Percentiles rank a stretch among this genome's conserved stretches.
phyloP scores from a whole-genome alignment of 495 filamentous ascomycete species.

The Tuber aestivum region DNA sequence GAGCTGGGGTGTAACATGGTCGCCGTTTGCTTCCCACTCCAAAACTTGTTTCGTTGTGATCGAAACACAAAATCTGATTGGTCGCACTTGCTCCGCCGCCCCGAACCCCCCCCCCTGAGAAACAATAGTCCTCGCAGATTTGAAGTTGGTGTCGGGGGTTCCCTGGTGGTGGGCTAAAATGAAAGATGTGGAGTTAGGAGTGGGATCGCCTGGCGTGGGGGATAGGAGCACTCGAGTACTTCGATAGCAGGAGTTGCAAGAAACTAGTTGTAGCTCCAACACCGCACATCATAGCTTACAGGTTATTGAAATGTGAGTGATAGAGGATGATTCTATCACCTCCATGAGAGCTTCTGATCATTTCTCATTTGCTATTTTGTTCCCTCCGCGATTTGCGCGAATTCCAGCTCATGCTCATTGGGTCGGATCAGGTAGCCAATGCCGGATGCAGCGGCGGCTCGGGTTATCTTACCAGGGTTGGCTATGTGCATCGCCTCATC shows the following conservation, averaged over 20 bases:
- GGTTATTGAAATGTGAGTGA: not conserved
- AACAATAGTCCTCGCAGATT: too few relatives aligned
- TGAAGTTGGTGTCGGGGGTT: too few relatives aligned
- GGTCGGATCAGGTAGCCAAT: not conserved
- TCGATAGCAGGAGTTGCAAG: not conserved
- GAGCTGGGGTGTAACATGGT: not conserved
- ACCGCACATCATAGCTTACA: not conserved
- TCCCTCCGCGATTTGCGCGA: not conserved
- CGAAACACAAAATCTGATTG: too few relatives aligned
- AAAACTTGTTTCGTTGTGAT: too few relatives aligned
- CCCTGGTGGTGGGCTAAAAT: too few relatives aligned
- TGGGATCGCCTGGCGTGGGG: too few relatives aligned
- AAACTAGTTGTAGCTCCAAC: not conserved
- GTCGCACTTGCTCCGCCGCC: too few relatives aligned
- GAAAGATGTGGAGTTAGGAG: too few relatives aligned
- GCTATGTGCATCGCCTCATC: not conserved
- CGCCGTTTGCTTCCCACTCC: too few relatives aligned
- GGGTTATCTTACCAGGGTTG: not conserved
- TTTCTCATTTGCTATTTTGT: not conserved
- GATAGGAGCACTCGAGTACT: too few relatives aligned
- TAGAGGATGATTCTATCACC: not conserved
- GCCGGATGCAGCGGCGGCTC: not conserved
- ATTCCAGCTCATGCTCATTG: not conserved
- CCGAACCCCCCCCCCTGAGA: too few relatives aligned
- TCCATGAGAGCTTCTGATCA: rapidly evolving